Percentiles rank a stretch among this genome's conserved stretches.
Evolutionary conservation across 495 filamentous ascomycete species (phyloP).

Genomic region (Echria macrotheca): DNA sequence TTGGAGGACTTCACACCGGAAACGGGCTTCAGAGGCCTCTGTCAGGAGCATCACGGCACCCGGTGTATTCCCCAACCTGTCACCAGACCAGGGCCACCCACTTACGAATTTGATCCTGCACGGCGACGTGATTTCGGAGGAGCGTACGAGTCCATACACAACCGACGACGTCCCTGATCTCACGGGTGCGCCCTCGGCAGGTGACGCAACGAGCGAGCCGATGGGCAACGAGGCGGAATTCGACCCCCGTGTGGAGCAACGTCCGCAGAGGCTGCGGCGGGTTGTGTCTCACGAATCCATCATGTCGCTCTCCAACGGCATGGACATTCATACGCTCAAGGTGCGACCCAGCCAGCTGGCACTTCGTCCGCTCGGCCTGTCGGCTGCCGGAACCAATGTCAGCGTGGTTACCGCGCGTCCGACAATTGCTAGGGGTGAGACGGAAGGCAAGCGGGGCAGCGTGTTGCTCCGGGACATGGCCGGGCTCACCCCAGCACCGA

Average conservation of each 20-base stretch:
- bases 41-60: slow-evolving; percentile 37
- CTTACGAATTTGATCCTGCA: slow-evolving; percentile 9
- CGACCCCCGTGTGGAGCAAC: slow-evolving; percentile 13
- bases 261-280: slow-evolving; percentile 28
- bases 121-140: not conserved
- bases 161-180: slow-evolving; percentile 19
- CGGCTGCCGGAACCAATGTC: slow-evolving; percentile 36
- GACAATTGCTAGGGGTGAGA: slow-evolving; percentile 27
- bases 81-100: slow-evolving; percentile 10
- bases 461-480: slow-evolving; percentile 34
- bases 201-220: slow-evolving; percentile 16
- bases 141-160: slow-evolving; percentile 10
- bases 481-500: slow-evolving; percentile 15
- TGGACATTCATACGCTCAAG: slow-evolving; percentile 52
- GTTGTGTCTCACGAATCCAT: slow-evolving; percentile 50
- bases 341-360: slow-evolving; percentile 47
- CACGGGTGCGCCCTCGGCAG: slow-evolving; percentile 13
- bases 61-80: slow-evolving; percentile 17
- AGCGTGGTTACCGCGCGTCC: slow-evolving; percentile 37
- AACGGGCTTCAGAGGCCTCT: slow-evolving; percentile 50
- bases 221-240: slow-evolving; percentile 13
- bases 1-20: slow-evolving; percentile 46
- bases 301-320: slow-evolving; percentile 46
- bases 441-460: slow-evolving; percentile 32
- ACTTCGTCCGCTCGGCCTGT: slow-evolving; percentile 40